Conservation (phyloP, 345 rosid species). For the Citrus unshiu region DNA sequence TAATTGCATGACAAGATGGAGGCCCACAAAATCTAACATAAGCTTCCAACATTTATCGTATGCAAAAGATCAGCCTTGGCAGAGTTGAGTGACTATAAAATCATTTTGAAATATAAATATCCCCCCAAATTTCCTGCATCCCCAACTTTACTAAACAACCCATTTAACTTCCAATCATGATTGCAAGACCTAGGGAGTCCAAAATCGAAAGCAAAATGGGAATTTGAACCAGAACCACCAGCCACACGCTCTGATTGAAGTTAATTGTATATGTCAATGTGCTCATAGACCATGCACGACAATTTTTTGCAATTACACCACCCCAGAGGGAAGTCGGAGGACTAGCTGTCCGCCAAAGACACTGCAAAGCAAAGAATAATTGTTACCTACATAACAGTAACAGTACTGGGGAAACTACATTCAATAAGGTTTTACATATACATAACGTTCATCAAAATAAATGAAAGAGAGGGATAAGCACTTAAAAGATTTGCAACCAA, state of each 20-base stretch:
- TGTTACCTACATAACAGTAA: neutral
- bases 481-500: constrained; percentile 13
- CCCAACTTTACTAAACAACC: constrained; percentile 33
- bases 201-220: constrained; percentile 18
- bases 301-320: constrained; percentile 47
- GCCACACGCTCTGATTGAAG: constrained; percentile 10
- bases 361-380: constrained; percentile 37
- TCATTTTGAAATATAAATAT: constrained; percentile 21
- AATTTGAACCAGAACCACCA: constrained; percentile 5
- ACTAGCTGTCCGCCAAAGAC: constrained; percentile 99
- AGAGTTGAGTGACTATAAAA: constrained; percentile 17
- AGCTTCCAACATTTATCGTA: neutral
- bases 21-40: neutral
- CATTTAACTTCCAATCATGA: constrained; percentile 21
- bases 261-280: constrained; percentile 6
- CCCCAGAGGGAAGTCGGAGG: constrained; percentile 97
- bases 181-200: neutral
- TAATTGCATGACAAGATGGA: neutral
- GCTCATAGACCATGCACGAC: constrained; percentile 4
- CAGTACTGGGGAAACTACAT: neutral
- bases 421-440: neutral
- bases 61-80: neutral
- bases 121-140: constrained; percentile 23
- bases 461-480: neutral
- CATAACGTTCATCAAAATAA: neutral